phyloP scores from a whole-genome alignment of 108 stramenopile genomes.

The Skeletonema menzelii region DNA sequence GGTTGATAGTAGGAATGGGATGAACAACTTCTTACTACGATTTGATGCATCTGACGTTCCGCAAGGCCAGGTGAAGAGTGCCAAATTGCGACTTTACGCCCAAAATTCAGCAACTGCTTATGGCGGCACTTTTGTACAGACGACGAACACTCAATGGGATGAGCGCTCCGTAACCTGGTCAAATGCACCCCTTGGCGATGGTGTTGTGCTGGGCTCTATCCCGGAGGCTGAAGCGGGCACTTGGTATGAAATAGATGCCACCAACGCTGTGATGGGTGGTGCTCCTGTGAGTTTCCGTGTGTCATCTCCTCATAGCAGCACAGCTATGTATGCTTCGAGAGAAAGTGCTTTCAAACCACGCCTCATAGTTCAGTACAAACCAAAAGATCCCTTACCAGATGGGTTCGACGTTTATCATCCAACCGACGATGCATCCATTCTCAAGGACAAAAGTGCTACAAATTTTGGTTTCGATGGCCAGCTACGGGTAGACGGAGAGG shows the following conservation, averaged over 20 bases:
- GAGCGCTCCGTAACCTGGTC: conserved; percentile 42
- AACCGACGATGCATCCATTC: conserved; percentile 39
- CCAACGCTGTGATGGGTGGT: conserved; percentile 41
- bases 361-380: conserved; percentile 28
- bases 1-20: conserved; percentile 31
- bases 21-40: conserved; percentile 36
- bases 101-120: conserved; percentile 30
- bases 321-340: conserved; percentile 37
- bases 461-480: conserved; percentile 37
- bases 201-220: conserved; percentile 34
- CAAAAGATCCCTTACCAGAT: conserved; percentile 27
- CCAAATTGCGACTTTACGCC: conserved; percentile 30
- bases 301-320: conserved; percentile 38
- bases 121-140: conserved; percentile 42
- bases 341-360: conserved; percentile 38
- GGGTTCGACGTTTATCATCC: conserved; percentile 23
- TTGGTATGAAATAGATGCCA: conserved; percentile 46
- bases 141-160: conserved; percentile 28
- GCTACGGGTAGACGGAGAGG: conserved; percentile 31
- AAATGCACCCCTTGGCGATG: conserved; percentile 37
- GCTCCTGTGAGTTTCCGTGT: conserved; percentile 42
- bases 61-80: conserved; percentile 34
- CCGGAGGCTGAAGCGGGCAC: conserved; percentile 34
- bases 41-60: conserved; percentile 43
- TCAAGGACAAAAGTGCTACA: conserved; percentile 18